Conservation (phyloP, 331 rosid genomes). For the Cucumis variabilis region DNA sequence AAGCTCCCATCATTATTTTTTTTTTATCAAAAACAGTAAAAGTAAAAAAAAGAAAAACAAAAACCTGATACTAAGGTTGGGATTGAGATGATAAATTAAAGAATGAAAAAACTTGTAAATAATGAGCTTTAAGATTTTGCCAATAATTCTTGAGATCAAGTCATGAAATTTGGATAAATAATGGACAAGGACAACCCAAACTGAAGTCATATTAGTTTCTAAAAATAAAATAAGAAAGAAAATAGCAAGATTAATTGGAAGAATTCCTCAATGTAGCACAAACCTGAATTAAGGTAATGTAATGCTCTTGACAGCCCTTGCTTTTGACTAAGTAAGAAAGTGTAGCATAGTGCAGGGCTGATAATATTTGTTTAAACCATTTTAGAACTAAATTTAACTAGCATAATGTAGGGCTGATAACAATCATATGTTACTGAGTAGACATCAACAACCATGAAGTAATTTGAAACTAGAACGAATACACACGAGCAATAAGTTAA, state of each 20-base stretch:
- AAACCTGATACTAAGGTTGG: neutral
- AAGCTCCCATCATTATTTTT: neutral
- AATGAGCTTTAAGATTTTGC: conserved; percentile 16
- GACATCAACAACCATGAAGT: conserved; percentile 19
- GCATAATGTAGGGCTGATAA: conserved; percentile 11
- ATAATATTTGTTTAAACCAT: neutral
- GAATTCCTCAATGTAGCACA: neutral
- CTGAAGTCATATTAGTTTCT: neutral
- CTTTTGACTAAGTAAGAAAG: neutral
- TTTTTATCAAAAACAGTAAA: neutral
- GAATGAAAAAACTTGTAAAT: neutral
- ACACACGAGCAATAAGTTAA: neutral
- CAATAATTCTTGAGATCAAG: conserved; percentile 11
- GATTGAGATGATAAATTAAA: conserved; percentile 12
- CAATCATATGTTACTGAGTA: neutral
- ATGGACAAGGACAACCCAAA: conserved; percentile 3
- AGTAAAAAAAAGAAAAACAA: neutral
- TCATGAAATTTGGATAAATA: neutral
- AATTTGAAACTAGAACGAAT: neutral
- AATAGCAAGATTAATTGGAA: neutral
- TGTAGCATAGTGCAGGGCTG: neutral
- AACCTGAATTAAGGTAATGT: conserved; percentile 54
- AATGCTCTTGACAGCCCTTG: neutral
- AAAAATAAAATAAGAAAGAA: neutral
- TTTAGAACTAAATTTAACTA: neutral